phyloP scores from a whole-genome alignment of 306 rosid genomes.

The Hippophae tibetana region DNA sequence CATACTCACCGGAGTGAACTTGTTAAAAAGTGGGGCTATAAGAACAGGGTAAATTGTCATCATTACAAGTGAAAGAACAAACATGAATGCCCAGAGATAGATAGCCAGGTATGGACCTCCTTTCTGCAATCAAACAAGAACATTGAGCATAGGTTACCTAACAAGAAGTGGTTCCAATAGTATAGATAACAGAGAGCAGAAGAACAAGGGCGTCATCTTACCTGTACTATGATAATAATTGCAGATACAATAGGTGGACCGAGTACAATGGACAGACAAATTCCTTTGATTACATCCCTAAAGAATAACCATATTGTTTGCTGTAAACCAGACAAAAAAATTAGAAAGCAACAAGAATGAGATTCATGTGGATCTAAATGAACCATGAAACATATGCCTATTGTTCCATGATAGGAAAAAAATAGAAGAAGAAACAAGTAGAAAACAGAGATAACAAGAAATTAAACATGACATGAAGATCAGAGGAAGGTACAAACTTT shows the following conservation, averaged over 20 bases:
- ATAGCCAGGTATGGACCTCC: slow-evolving; percentile 97
- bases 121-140: slow-evolving; percentile 54
- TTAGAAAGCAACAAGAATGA: slow-evolving; percentile 9
- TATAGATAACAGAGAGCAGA: slow-evolving; percentile 12
- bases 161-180: not conserved
- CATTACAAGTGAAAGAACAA: slow-evolving; percentile 82
- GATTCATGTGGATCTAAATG: not conserved
- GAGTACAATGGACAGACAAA: slow-evolving; percentile 48
- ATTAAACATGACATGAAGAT: slow-evolving; percentile 3
- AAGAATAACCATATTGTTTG: slow-evolving; percentile 92
- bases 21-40: slow-evolving; percentile 93
- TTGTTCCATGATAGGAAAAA: slow-evolving; percentile 7
- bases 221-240: slow-evolving; percentile 83
- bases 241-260: slow-evolving; percentile 94
- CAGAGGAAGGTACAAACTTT: slow-evolving; percentile 39
- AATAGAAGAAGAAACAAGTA: slow-evolving; percentile 2
- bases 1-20: slow-evolving; percentile 84
- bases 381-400: slow-evolving; percentile 4
- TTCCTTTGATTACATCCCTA: slow-evolving; percentile 82
- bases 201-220: slow-evolving; percentile 18
- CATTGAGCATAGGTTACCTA: slow-evolving; percentile 10
- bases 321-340: slow-evolving; percentile 41
- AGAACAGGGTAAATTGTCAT: slow-evolving; percentile 91
- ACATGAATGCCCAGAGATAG: slow-evolving; percentile 95
- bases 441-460: not conserved